Evolutionary conservation across 176 grass and related monocot genomes (phyloP), one percentile per base, ranked within the genome.

Genomic region (Aegilops umbellulata): DNA sequence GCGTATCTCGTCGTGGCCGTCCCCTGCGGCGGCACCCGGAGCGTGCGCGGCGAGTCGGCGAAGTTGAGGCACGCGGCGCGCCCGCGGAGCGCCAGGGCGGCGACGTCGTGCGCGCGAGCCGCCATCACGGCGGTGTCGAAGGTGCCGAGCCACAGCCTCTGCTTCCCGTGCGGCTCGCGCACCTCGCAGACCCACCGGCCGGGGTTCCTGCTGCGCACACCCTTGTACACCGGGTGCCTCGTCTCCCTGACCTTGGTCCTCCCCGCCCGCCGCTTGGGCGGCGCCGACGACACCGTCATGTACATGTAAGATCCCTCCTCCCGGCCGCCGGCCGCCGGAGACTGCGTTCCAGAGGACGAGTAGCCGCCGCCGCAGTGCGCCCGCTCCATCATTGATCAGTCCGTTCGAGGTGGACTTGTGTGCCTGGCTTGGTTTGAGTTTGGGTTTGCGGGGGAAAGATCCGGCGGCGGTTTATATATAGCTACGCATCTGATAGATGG

Each of bases 161-260:
- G 83, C 83, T 88, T 69, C 60, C 93, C 91, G 65, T 89, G 91
- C 5, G 92, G 92, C 75, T 94, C 88, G 6, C 92, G 88, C 79
- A 97, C 87, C 88, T 97, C 95, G 85, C 95, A 98, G 24, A 98
- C 95, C 93, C 95, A 98, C 76, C 91, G 32, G 13, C 94, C 87
- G 30, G 87, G 83, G 81, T 95, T 95, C 42, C 95, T 85, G 25
- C 41, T 84, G 20, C 95, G 87, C 36, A 98, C 95, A 23, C 93
- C 91, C 88, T 92, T 95, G 95, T 86, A 98, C 30, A 93, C 86
- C 7, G 93, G 93, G 86, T 98, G 95, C 65, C 95, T 88, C 47
- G 93, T 98, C 89, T 98, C 95, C 31, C 87, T 89, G 80, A 98
- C 92, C 91, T 95, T 98, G 83, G 95, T 98, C 75, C 93, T 51